These are phyloP conservation scores for Acer saccharum DNA, from an alignment of 345 rosid species.

Conservation along the genomic window DNA sequence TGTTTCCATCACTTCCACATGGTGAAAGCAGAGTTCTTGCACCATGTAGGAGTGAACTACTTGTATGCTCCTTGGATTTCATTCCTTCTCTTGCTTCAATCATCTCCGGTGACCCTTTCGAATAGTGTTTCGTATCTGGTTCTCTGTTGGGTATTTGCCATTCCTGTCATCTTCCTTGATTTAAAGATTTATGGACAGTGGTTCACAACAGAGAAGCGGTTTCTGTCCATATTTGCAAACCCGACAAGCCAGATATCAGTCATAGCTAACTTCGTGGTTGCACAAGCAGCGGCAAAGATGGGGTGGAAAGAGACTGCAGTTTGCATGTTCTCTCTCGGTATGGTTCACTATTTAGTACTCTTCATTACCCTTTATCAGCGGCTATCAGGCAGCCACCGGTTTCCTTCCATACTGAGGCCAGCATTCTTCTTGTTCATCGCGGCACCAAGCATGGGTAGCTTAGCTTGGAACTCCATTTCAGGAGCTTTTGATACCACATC, in stretches of 20 bases:
- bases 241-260: slow-evolving; percentile 69
- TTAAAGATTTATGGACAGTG: slow-evolving; percentile 77
- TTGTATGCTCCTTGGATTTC: slow-evolving; percentile 69
- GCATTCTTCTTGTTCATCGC: slow-evolving; percentile 73
- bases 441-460: slow-evolving; percentile 65
- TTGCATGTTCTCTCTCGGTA: slow-evolving; percentile 63
- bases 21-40: slow-evolving; percentile 51
- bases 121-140: slow-evolving; percentile 9
- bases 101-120: slow-evolving; percentile 39
- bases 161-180: slow-evolving; percentile 58
- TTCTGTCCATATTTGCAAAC: slow-evolving; percentile 56
- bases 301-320: slow-evolving; percentile 65
- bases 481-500: slow-evolving; percentile 49
- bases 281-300: slow-evolving; percentile 56
- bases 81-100: slow-evolving; percentile 69
- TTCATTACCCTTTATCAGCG: slow-evolving; percentile 77
- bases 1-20: slow-evolving; percentile 34
- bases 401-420: slow-evolving; percentile 53
- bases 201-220: slow-evolving; percentile 67
- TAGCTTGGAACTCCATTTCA: slow-evolving; percentile 67
- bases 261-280: slow-evolving; percentile 61
- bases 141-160: slow-evolving; percentile 45
- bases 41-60: slow-evolving; percentile 64
- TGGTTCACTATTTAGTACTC: slow-evolving; percentile 66
- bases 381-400: slow-evolving; percentile 40